Conservation (phyloP, 345 rosid genomes). For the Rhizophora mangle region DNA sequence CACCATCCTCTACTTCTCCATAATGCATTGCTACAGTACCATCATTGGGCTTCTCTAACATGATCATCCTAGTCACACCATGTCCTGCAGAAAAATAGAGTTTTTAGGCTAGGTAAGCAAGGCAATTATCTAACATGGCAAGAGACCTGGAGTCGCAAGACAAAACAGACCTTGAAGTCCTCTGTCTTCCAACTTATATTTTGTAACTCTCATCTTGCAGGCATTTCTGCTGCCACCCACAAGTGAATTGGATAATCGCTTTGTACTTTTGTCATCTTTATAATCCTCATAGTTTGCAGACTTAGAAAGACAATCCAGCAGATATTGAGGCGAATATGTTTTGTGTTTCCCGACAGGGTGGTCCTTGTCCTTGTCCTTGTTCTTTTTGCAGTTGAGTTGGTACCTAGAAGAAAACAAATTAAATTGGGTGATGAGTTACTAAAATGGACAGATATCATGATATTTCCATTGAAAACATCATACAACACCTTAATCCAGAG, state of each 20-base stretch:
- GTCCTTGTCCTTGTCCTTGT: conserved; percentile 64
- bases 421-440: too few species aligned
- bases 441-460: too few species aligned
- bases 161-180: conserved; percentile 59
- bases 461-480: too few species aligned
- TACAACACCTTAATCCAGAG: not conserved
- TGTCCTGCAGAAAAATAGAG: conserved; percentile 39
- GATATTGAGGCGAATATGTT: conserved; percentile 36
- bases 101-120: conserved; percentile 13
- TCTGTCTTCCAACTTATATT: conserved; percentile 52
- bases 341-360: conserved; percentile 36
- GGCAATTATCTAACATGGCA: conserved; percentile 4
- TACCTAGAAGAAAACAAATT: conserved; percentile 45
- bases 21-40: conserved; percentile 80
- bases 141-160: conserved; percentile 12
- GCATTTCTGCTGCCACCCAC: conserved; percentile 73
- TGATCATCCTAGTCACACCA: conserved; percentile 49
- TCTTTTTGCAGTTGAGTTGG: conserved; percentile 66
- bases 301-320: conserved; percentile 38
- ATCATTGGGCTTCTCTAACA: conserved; percentile 77
- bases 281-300: conserved; percentile 53
- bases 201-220: conserved; percentile 67
- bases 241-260: conserved; percentile 67
- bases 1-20: conserved; percentile 77
- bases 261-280: conserved; percentile 45